Percentiles rank a stretch among this genome's conserved stretches.
These are phyloP conservation scores for Solanum habrochaites DNA, from an alignment of 257 asterid species.

Conservation along the genomic window DNA sequence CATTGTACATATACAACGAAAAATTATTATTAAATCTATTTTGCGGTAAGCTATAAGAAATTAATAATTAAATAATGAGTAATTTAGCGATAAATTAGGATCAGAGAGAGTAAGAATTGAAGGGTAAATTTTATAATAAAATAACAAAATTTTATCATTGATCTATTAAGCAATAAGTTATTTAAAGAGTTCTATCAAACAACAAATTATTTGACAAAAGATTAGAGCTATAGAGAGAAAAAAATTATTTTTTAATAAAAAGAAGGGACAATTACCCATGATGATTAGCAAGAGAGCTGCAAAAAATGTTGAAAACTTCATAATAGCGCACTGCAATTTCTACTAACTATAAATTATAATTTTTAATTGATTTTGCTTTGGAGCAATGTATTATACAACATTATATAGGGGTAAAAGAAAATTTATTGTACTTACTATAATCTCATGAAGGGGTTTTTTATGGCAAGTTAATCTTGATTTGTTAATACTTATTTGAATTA, in stretches of 20 bases:
- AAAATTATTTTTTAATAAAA: no score
- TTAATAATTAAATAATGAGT: no score
- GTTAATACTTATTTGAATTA: neutral
- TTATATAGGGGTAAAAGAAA: neutral
- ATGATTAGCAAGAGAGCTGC: neutral
- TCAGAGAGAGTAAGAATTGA: no score
- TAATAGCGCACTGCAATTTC: neutral
- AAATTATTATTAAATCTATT: neutral
- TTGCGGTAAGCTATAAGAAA: no score
- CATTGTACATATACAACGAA: neutral
- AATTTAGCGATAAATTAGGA: no score
- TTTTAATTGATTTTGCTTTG: neutral
- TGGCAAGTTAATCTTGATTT: no score
- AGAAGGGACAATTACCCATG: neutral
- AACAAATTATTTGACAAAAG: neutral
- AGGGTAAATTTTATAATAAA: no score
- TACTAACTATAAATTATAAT: neutral
- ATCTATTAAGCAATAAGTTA: no score
- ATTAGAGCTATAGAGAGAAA: neutral
- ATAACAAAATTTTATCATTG: no score
- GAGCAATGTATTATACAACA: neutral
- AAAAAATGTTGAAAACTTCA: neutral
- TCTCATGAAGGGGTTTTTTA: neutral
- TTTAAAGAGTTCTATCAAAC: neutral
- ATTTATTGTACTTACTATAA: neutral